Evolutionary conservation across 83 land plant species (phyloP), one percentile per base, ranked within the genome.

Genomic region (Picea mariana): DNA sequence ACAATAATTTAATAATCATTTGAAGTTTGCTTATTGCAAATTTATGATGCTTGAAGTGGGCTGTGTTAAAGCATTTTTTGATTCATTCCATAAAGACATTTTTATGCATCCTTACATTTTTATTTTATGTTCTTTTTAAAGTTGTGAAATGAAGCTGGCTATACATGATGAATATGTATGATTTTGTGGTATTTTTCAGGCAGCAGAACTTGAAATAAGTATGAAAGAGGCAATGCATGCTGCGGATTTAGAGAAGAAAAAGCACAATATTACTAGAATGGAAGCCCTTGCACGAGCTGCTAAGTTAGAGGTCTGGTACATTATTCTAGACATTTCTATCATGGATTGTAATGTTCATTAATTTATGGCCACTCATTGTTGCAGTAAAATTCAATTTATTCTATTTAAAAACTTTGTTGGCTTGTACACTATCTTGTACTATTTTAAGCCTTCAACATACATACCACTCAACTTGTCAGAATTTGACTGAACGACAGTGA

Each of bases 181-280:
- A 42, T 9, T 62, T 20, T 62, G 21, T 61, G 67, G 67, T 62
- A 62, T n/a, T 27, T 63, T 61, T 78, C 83, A 93, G 95, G 95
- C 93, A 83, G 86, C 89, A 73, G 89, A 86, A 78, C 85, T 93
- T 60, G 89, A 91, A 76, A 86, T 67, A 24, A 86, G 79, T 47
- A 91, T 86, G 90, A 87, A 84, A 77, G 90, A 91, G 80, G 85
- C 86, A 13, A 89, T 93, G 90, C 90, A 91, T 62, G 95, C 95
- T 78, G 95, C 75, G 73, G 95, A 93, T n/a, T 23, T 87, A 15
- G 95, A 93, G 88, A 93, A 93, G 81, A 88, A 87, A 81, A 91
- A 86, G 76, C 95, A 91, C 75, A 91, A 89, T 75, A 84, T 85
- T 76, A 93, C 93, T 34, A 84, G 93, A 83, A 93, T 89, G 91